Conservation (phyloP, 1,139 yeast genomes). For the Meyerozyma guilliermondii region DNA sequence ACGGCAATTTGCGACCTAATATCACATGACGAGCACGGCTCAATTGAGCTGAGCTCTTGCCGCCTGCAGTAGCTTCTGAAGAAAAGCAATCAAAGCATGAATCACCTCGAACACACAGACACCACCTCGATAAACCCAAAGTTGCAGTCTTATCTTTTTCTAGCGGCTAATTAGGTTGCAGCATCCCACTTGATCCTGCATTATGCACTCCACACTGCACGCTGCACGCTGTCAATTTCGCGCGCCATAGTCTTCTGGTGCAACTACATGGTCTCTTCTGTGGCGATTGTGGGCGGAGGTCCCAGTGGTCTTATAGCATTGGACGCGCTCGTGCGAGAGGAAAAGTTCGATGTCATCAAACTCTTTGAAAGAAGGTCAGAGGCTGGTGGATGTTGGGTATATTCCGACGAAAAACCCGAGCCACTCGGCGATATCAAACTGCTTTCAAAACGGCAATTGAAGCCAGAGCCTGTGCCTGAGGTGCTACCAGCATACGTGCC, state of each 20-base stretch:
- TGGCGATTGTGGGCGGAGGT: conserved; percentile 51
- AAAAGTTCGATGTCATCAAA: conserved; percentile 20
- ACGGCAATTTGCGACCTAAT: no score
- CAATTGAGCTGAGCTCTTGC: no score
- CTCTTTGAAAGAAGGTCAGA: conserved; percentile 38
- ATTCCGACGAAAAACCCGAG: conserved; percentile 15
- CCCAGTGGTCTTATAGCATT: conserved; percentile 46
- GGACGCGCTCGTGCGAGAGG: conserved; percentile 33
- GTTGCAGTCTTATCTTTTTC: no score
- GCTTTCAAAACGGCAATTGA: conserved; percentile 7
- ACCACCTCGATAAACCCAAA: no score
- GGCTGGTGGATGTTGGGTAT: conserved; percentile 34
- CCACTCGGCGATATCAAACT: conserved; percentile 12
- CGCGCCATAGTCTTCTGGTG: neutral
- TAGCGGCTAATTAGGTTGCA: no score
- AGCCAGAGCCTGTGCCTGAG: conserved; percentile 9
- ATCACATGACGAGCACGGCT: no score
- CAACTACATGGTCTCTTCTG: conserved; percentile 12
- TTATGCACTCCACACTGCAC: neutral
- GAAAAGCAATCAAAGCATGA: no score
- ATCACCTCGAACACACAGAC: no score
- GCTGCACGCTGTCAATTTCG: neutral
- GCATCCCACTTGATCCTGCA: no score
- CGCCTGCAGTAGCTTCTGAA: no score
- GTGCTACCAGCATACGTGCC: conserved; percentile 9